Conservation (phyloP, 768 basidiomycete species). For the Psilocybe cyanescens region DNA sequence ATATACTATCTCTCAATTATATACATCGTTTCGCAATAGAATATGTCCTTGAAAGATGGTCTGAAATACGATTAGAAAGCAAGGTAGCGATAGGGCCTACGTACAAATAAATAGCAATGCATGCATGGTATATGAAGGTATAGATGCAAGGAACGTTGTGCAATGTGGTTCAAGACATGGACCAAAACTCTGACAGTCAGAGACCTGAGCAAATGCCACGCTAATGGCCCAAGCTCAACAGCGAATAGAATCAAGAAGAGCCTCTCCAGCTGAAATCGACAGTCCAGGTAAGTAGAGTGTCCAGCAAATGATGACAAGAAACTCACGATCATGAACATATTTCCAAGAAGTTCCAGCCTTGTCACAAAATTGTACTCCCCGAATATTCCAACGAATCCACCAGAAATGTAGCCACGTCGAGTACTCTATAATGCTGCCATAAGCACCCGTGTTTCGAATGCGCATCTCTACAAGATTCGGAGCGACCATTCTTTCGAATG, state of each 20-base stretch:
- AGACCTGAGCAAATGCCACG: no score
- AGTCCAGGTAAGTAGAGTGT: neutral
- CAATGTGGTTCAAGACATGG: no score
- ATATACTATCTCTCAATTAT: neutral
- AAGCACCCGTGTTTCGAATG: slow-evolving; percentile 42
- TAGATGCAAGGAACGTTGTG: no score
- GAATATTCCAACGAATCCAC: slow-evolving; percentile 28
- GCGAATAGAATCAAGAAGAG: slow-evolving; percentile 20
- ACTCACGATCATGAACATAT: slow-evolving; percentile 22
- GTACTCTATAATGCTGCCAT: slow-evolving; percentile 26
- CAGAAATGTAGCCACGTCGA: slow-evolving; percentile 20
- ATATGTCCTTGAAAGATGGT: no score
- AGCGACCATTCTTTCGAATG: slow-evolving; percentile 36
- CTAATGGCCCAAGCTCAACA: slow-evolving; percentile 2
- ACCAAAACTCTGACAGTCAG: no score
- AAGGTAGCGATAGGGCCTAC: no score
- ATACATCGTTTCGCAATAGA: neutral
- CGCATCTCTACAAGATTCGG: slow-evolving; percentile 39
- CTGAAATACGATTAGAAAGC: no score
- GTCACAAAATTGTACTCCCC: slow-evolving; percentile 24
- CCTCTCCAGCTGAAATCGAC: slow-evolving; percentile 17
- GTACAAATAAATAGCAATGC: no score
- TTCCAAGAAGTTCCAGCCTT: slow-evolving; percentile 20
- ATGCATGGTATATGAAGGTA: no score
- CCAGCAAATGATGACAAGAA: neutral